A percentile compares a stretch with the other conserved stretches of the same genome.
phyloP scores from a whole-genome alignment of 495 filamentous ascomycete genomes.

The Oidiodendron maius region DNA sequence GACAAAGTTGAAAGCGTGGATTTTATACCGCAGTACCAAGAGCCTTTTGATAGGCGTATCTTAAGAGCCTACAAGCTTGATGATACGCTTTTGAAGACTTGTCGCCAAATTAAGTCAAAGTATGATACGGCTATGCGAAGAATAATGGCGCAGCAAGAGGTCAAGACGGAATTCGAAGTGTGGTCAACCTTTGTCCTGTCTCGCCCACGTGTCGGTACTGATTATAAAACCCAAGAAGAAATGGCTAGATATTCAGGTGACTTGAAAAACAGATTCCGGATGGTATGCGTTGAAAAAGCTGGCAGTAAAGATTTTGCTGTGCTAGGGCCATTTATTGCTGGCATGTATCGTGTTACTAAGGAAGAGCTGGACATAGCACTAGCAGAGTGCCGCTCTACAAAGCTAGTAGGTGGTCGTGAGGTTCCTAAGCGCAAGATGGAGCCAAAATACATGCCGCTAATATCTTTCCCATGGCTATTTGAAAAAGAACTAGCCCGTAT shows the following conservation, averaged over 20 bases:
- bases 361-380: slow-evolving; percentile 57
- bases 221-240: slow-evolving; percentile 84
- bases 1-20: slow-evolving; percentile 53
- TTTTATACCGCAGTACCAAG: slow-evolving; percentile 63
- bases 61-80: slow-evolving; percentile 54
- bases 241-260: slow-evolving; percentile 58
- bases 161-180: slow-evolving; percentile 85
- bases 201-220: slow-evolving; percentile 56
- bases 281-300: slow-evolving; percentile 55
- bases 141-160: slow-evolving; percentile 81
- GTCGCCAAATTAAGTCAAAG: slow-evolving; percentile 59
- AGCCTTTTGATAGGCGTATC: slow-evolving; percentile 73
- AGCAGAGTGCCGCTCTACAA: slow-evolving; percentile 30
- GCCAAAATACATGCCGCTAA: slow-evolving; percentile 61
- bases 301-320: slow-evolving; percentile 51
- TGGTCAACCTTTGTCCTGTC: slow-evolving; percentile 78
- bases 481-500: slow-evolving; percentile 65
- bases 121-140: slow-evolving; percentile 76
- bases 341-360: slow-evolving; percentile 81
- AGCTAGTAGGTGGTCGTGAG: slow-evolving; percentile 30
- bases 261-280: slow-evolving; percentile 62
- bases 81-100: slow-evolving; percentile 47
- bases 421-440: slow-evolving; percentile 29
- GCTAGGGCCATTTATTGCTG: slow-evolving; percentile 69
- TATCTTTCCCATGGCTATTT: slow-evolving; percentile 94